A percentile compares a stretch with the other conserved stretches of the same genome.
These are phyloP conservation scores for Quercus gilva DNA, from an alignment of 306 rosid species.

Conservation along the genomic window DNA sequence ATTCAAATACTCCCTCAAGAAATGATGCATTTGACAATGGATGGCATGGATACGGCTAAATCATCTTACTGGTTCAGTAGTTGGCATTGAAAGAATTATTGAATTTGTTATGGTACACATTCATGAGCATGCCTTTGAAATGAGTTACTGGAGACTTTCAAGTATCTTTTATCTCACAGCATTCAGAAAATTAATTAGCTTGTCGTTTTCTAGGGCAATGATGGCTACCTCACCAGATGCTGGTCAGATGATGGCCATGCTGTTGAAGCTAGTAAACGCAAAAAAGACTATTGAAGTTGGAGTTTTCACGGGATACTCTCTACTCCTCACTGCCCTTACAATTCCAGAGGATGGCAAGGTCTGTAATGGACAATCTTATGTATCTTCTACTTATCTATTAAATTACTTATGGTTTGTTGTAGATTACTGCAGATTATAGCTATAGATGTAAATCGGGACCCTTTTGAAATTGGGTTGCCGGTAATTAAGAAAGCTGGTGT, in stretches of 20 bases:
- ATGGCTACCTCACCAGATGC: constrained; percentile 31
- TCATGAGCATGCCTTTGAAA: too few species aligned
- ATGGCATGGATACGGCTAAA: too few species aligned
- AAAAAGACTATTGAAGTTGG: constrained; percentile 57
- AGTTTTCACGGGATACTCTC: constrained; percentile 65
- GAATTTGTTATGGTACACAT: too few species aligned
- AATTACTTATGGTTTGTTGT: background rate
- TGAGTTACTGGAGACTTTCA: too few species aligned
- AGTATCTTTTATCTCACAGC: too few species aligned
- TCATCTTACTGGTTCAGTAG: too few species aligned
- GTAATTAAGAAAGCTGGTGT: constrained; percentile 59
- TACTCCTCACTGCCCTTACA: constrained; percentile 67
- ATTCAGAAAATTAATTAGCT: too few species aligned
- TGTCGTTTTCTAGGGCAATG: constrained; percentile 10
- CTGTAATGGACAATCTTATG: background rate
- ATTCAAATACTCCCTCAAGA: too few species aligned
- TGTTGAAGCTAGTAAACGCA: constrained; percentile 24
- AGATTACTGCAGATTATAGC: constrained; percentile 48
- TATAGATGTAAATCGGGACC: constrained; percentile 40
- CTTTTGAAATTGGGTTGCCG: constrained; percentile 58
- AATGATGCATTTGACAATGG: too few species aligned
- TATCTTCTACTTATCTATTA: background rate
- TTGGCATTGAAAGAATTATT: too few species aligned
- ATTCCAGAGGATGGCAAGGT: constrained; percentile 61
- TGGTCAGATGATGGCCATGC: constrained; percentile 28